Conservation (phyloP, 192 early-diverging fungal species). For the Coemansia sp. region DNA sequence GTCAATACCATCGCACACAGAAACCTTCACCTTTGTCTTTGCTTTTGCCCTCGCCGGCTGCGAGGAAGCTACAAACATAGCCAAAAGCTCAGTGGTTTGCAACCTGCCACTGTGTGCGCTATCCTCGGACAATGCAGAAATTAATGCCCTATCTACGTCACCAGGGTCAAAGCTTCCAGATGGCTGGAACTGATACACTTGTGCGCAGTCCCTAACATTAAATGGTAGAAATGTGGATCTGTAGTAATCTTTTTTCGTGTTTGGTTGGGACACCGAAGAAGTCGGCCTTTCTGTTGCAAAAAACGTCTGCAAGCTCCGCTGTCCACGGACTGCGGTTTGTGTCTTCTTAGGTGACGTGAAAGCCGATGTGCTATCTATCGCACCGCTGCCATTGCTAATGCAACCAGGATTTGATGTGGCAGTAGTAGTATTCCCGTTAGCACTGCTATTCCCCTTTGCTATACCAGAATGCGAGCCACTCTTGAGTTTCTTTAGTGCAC, state of each 20-base stretch:
- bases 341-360: slow-evolving; percentile 3
- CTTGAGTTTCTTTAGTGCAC: slow-evolving; percentile 31
- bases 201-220: slow-evolving; percentile 31
- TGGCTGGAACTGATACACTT: slow-evolving; percentile 24
- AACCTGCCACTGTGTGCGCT: neutral
- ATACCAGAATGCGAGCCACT: slow-evolving; percentile 7
- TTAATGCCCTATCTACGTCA: slow-evolving; percentile 36
- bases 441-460: neutral
- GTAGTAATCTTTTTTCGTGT: slow-evolving; percentile 23
- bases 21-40: neutral
- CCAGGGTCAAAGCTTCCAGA: slow-evolving; percentile 38
- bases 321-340: slow-evolving; percentile 19
- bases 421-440: neutral
- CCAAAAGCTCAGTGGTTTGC: slow-evolving; percentile 3
- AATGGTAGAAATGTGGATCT: slow-evolving; percentile 41
- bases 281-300: slow-evolving; percentile 22
- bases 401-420: neutral
- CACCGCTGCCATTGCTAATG: neutral
- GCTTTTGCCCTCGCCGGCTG: neutral
- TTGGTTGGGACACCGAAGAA: neutral
- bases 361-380: neutral
- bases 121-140: neutral
- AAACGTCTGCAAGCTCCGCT: slow-evolving; percentile 47
- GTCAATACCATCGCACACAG: slow-evolving; percentile 12
- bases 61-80: slow-evolving; percentile 3